These are phyloP conservation scores for Phytopythium delawarense DNA, from an alignment of 352 stramenopile species.

Conservation along the genomic window DNA sequence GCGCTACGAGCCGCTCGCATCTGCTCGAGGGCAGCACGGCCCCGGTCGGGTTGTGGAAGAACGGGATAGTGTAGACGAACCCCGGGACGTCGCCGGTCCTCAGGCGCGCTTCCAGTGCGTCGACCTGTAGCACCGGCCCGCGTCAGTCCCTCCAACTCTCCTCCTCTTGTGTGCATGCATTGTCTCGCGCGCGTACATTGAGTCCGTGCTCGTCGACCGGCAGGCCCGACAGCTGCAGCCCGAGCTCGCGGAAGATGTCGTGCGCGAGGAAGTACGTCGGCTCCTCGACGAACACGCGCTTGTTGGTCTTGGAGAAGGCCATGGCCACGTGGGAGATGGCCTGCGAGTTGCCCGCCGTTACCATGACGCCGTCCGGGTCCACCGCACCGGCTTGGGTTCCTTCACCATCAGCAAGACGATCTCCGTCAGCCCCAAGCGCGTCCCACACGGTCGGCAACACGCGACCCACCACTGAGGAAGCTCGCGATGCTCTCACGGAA, in stretches of 20 bases:
- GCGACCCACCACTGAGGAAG: constrained; percentile 41
- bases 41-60: constrained; percentile 93
- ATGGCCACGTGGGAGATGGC: constrained; percentile 87
- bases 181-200: constrained; percentile 41
- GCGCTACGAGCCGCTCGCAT: constrained; percentile 66
- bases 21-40: constrained; percentile 61
- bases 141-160: not conserved
- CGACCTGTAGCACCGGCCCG: constrained; percentile 24
- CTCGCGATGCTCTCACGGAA: constrained; percentile 65
- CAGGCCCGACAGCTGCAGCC: constrained; percentile 71
- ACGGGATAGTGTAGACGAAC: constrained; percentile 92
- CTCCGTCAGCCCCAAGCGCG: too few relatives aligned
- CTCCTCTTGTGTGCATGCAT: too few relatives aligned
- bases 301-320: constrained; percentile 62
- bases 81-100: constrained; percentile 59
- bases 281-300: constrained; percentile 88
- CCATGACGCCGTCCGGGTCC: constrained; percentile 61
- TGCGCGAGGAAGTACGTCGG: constrained; percentile 92
- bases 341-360: constrained; percentile 90
- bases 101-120: constrained; percentile 68
- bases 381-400: constrained; percentile 24
- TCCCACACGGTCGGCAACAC: too few relatives aligned
- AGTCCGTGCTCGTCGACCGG: constrained; percentile 70
- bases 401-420: not conserved
- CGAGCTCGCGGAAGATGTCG: constrained; percentile 89